A percentile compares a stretch with the other conserved stretches of the same genome.
phyloP scores from a whole-genome alignment of 1,284 basidiomycete species.

The Leccinum subrobustum region DNA sequence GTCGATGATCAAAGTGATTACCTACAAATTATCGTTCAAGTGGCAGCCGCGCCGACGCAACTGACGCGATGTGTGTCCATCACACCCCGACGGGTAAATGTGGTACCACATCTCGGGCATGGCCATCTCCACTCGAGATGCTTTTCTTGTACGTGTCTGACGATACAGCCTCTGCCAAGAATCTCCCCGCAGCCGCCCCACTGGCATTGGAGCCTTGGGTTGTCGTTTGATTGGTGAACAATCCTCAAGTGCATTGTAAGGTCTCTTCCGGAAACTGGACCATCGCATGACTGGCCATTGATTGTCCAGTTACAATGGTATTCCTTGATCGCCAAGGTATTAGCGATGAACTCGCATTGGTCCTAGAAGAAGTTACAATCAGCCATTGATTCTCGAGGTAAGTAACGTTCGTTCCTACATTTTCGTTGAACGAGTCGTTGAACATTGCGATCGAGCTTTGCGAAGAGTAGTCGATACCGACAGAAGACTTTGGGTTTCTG shows the following conservation, averaged over 20 bases:
- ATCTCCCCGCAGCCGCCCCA: slow-evolving; percentile 18
- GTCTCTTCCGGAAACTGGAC: slow-evolving; percentile 11
- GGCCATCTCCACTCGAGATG: slow-evolving; percentile 26
- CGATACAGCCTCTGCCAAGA: slow-evolving; percentile 17
- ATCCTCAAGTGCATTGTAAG: slow-evolving; percentile 21
- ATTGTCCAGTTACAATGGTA: slow-evolving; percentile 12
- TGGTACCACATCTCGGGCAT: slow-evolving; percentile 15
- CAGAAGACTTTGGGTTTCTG: background rate
- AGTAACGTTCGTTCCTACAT: slow-evolving; percentile 9
- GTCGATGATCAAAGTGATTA: background rate
- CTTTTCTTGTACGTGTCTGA: slow-evolving; percentile 24
- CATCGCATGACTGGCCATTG: slow-evolving; percentile 14
- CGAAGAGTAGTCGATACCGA: background rate
- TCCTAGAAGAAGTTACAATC: slow-evolving; percentile 11
- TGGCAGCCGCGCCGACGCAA: slow-evolving; percentile 1
- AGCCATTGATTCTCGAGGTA: background rate
- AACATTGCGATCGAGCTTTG: slow-evolving; percentile 6
- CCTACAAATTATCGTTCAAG: slow-evolving; percentile 10
- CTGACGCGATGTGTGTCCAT: slow-evolving; percentile 16
- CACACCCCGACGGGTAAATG: slow-evolving; percentile 23
- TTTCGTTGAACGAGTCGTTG: slow-evolving; percentile 15
- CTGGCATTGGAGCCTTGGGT: slow-evolving; percentile 8
- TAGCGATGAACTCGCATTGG: slow-evolving; percentile 13
- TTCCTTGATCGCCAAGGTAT: background rate
- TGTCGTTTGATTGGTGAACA: slow-evolving; percentile 6